These are phyloP conservation scores for Dillenia turbinata DNA, from an alignment of 164 flowering plant genomes.

Conservation along the genomic window DNA sequence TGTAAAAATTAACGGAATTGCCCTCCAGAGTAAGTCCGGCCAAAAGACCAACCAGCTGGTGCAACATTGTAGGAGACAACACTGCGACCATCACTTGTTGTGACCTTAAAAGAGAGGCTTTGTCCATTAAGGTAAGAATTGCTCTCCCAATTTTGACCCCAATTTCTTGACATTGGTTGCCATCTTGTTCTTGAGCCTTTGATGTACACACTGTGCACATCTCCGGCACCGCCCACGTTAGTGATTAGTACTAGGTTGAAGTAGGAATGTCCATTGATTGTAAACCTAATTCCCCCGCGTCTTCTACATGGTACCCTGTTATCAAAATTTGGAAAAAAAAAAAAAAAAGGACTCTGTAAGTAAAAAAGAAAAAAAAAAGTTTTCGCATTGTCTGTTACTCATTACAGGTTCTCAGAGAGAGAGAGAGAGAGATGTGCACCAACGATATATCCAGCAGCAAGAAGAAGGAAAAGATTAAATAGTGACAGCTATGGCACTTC, in stretches of 20 bases:
- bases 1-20: slow-evolving; percentile 34
- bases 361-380: neutral
- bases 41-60: slow-evolving; percentile 59
- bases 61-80: slow-evolving; percentile 58
- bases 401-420: no score
- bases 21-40: slow-evolving; percentile 54
- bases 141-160: slow-evolving; percentile 87
- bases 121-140: slow-evolving; percentile 63
- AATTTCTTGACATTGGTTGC: slow-evolving; percentile 69
- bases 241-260: slow-evolving; percentile 70
- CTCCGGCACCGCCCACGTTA: slow-evolving; percentile 79
- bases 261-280: slow-evolving; percentile 68
- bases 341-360: neutral
- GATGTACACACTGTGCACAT: slow-evolving; percentile 48
- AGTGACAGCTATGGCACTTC: no score
- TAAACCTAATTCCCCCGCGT: slow-evolving; percentile 69
- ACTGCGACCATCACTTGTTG: slow-evolving; percentile 56
- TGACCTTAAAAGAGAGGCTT: slow-evolving; percentile 54
- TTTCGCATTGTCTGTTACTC: neutral
- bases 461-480: no score
- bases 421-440: no score
- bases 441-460: no score
- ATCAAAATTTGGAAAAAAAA: neutral
- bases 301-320: slow-evolving; percentile 61
- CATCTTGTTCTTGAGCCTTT: slow-evolving; percentile 64